Evolutionary conservation across 2,329 filamentous ascomycete genomes (phyloP).

Genomic region (Knoxdaviesia capensis): DNA sequence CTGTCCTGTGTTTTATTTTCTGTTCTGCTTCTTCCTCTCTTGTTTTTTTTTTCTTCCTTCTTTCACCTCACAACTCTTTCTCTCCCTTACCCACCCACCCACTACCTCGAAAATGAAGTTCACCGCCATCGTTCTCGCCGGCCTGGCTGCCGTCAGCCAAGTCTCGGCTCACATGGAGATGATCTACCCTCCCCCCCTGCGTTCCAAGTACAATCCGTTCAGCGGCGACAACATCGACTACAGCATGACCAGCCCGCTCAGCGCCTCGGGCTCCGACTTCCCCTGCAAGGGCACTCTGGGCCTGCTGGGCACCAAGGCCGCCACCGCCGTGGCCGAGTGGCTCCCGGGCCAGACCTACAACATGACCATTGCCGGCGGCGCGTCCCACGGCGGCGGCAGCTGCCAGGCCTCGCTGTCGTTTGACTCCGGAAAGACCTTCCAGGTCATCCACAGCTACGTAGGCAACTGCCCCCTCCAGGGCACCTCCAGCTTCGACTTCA

Average conservation of each 20-base stretch:
- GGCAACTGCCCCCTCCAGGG: conserved; percentile 28
- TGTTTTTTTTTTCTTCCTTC: not conserved
- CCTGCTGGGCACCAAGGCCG: conserved; percentile 25
- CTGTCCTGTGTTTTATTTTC: not conserved
- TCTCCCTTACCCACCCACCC: not conserved
- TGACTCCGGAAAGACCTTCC: conserved; percentile 50
- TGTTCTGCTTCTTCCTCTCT: not conserved
- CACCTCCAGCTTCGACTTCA: conserved; percentile 39
- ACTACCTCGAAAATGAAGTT: conserved; percentile 20
- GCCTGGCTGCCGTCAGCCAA: conserved; percentile 21
- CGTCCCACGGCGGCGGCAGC: conserved; percentile 47
- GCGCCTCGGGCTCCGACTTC: conserved; percentile 40
- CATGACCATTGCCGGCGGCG: conserved; percentile 42
- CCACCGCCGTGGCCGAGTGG: conserved; percentile 38
- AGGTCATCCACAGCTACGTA: conserved; percentile 40
- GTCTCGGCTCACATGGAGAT: conserved; percentile 37
- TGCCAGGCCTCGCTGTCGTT: conserved; percentile 61
- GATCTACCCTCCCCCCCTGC: conserved; percentile 28
- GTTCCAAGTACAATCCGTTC: conserved; percentile 30
- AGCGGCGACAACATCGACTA: conserved; percentile 38
- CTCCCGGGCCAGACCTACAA: conserved; percentile 39
- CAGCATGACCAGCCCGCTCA: conserved; percentile 49
- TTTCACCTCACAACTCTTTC: not conserved
- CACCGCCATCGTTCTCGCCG: conserved; percentile 15
- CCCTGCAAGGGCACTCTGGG: conserved; percentile 51